phyloP scores from a whole-genome alignment of 2,329 filamentous ascomycete genomes.

The Penicillium decumbens region DNA sequence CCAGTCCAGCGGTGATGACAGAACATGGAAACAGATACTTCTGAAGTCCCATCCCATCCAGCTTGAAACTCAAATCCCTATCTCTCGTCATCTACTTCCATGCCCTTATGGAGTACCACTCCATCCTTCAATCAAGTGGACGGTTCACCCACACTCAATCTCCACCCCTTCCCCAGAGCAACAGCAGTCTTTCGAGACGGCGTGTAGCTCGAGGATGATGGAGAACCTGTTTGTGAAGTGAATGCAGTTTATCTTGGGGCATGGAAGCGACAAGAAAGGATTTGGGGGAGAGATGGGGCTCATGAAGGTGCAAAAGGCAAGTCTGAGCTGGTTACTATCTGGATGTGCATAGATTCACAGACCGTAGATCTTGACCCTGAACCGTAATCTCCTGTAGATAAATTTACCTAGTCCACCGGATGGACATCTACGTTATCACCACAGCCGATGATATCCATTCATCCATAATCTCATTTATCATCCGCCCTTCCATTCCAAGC shows the following conservation, averaged over 20 bases:
- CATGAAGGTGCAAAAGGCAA: conserved; percentile 28
- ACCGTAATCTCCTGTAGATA: too few relatives aligned
- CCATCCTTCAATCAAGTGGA: background rate
- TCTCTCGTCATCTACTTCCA: background rate
- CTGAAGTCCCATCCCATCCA: conserved; percentile 27
- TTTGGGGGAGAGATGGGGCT: conserved; percentile 13
- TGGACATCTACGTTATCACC: too few relatives aligned
- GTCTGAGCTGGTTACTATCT: conserved; percentile 25
- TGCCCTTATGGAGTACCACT: background rate
- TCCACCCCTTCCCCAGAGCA: conserved; percentile 12
- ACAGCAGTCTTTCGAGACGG: conserved; percentile 21
- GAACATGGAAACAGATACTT: conserved; percentile 42
- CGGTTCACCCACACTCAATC: background rate
- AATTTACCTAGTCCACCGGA: too few relatives aligned
- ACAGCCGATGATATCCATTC: too few relatives aligned
- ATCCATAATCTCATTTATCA: too few relatives aligned
- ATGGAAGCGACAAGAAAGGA: background rate
- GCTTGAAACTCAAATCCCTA: background rate
- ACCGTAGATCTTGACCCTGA: background rate
- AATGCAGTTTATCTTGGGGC: background rate
- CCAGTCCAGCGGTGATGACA: conserved; percentile 39
- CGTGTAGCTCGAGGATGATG: conserved; percentile 13
- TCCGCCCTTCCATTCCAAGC: too few relatives aligned
- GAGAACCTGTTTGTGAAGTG: background rate
- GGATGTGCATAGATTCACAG: background rate